Conservation (phyloP, 2,329 filamentous ascomycete species). For the Reticulascus tulasneorum region DNA sequence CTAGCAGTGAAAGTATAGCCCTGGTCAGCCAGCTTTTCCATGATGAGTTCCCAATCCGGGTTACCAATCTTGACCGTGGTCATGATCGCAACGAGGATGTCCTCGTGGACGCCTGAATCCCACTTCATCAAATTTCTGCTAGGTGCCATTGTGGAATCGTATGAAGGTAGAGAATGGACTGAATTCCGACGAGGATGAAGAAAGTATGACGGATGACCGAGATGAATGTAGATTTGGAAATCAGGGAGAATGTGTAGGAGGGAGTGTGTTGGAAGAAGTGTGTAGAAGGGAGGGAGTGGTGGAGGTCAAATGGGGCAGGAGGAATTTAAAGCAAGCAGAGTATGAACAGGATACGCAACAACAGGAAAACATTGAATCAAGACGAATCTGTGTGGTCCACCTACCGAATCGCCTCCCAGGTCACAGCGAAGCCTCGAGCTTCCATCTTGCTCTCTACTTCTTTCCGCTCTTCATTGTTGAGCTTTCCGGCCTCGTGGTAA, state of each 20-base stretch:
- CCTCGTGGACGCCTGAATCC: conserved; percentile 37
- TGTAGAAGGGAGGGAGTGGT: conserved; percentile 10
- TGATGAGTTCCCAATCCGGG: conserved; percentile 31
- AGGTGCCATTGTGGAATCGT: background rate
- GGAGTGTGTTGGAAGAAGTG: background rate
- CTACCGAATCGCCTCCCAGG: conserved; percentile 43
- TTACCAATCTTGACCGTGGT: conserved; percentile 33
- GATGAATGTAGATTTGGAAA: background rate
- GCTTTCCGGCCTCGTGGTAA: conserved; percentile 23
- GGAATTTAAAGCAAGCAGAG: too few relatives aligned
- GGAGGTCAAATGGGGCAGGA: background rate
- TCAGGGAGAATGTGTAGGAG: background rate
- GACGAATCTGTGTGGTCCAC: conserved; percentile 12
- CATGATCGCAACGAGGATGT: conserved; percentile 40
- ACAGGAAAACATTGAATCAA: background rate
- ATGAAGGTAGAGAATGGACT: conserved; percentile 1
- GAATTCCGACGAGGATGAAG: conserved; percentile 4
- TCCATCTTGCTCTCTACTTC: conserved; percentile 26
- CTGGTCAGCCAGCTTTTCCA: conserved; percentile 23
- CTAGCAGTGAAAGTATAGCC: conserved; percentile 36
- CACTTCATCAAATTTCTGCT: conserved; percentile 39
- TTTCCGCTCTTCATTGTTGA: conserved; percentile 24
- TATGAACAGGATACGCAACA: background rate
- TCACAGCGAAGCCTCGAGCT: conserved; percentile 32
- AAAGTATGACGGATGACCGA: conserved; percentile 1